A percentile compares a stretch with the other conserved stretches of the same genome.
phyloP scores from a whole-genome alignment of 2,329 filamentous ascomycete species.

The Beauveria pseudobassiana region DNA sequence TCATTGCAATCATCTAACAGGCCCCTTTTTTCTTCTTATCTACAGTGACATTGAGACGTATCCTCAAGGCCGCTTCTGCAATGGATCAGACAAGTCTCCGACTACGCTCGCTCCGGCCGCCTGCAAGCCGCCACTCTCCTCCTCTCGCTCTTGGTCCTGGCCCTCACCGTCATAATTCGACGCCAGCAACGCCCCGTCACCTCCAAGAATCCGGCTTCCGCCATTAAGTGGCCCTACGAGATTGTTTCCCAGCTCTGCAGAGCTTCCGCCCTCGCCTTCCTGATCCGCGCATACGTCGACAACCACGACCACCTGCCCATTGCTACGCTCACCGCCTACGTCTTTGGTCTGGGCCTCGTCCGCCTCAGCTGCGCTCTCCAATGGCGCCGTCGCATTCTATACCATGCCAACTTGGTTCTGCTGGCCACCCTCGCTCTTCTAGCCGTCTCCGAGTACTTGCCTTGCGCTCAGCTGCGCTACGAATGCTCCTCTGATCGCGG shows the following conservation, averaged over 20 bases:
- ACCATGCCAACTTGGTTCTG: conserved; percentile 41
- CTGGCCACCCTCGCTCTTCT: conserved; percentile 30
- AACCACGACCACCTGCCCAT: conserved; percentile 30
- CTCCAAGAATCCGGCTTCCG: conserved; percentile 27
- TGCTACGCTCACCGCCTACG: conserved; percentile 30
- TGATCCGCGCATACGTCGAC: conserved; percentile 28
- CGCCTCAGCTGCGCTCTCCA: conserved; percentile 32
- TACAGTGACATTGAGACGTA: conserved; percentile 5
- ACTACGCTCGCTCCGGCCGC: conserved; percentile 33
- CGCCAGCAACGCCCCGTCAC: conserved; percentile 16
- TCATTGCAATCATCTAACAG: not conserved
- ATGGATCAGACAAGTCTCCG: conserved; percentile 33
- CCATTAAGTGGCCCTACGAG: conserved; percentile 35
- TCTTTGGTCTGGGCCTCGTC: conserved; percentile 35
- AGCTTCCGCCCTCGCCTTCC: conserved; percentile 31
- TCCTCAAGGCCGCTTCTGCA: conserved; percentile 11
- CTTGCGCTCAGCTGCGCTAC: conserved; percentile 33
- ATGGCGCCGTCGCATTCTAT: conserved; percentile 39
- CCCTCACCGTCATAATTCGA: conserved; percentile 13
- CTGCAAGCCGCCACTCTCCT: conserved; percentile 31
- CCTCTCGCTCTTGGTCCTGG: conserved; percentile 29
- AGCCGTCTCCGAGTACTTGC: conserved; percentile 30
- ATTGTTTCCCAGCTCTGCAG: conserved; percentile 34
- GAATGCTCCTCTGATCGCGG: conserved; percentile 23
- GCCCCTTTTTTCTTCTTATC: not conserved